Conservation (phyloP, 768 basidiomycete genomes). For the Suillus occidentalis region DNA sequence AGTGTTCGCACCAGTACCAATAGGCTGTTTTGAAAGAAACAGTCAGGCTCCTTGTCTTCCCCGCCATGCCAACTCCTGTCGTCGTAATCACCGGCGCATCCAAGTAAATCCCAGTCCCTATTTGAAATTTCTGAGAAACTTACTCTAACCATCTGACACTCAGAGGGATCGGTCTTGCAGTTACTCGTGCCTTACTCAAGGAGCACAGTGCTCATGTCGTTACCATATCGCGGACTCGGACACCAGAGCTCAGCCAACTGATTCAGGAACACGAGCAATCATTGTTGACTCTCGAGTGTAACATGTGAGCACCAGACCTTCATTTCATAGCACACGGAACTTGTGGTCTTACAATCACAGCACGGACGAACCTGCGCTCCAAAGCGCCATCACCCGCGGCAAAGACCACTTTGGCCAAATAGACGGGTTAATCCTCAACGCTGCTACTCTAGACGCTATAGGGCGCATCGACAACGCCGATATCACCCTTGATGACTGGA, state of each 20-base stretch:
- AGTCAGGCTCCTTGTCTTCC: not conserved
- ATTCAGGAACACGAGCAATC: slow-evolving; percentile 33
- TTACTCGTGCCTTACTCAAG: slow-evolving; percentile 62
- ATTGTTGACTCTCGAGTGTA: slow-evolving; percentile 63
- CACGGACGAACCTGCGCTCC: slow-evolving; percentile 54
- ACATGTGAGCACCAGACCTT: slow-evolving; percentile 58
- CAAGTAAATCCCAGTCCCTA: slow-evolving; percentile 43
- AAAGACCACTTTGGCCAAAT: slow-evolving; percentile 55
- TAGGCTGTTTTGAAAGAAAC: not conserved
- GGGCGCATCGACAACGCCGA: slow-evolving; percentile 54
- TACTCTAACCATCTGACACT: slow-evolving; percentile 5
- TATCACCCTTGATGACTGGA: slow-evolving; percentile 60
- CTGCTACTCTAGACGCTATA: slow-evolving; percentile 74
- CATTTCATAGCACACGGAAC: not conserved
- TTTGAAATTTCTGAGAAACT: slow-evolving; percentile 2
- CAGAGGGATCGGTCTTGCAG: slow-evolving; percentile 80
- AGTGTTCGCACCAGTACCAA: not conserved
- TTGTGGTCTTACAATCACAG: slow-evolving; percentile 36
- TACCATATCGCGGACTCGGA: slow-evolving; percentile 68
- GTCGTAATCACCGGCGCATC: slow-evolving; percentile 87
- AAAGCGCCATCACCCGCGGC: slow-evolving; percentile 54
- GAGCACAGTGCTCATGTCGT: slow-evolving; percentile 69
- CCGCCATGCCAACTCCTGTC: slow-evolving; percentile 45
- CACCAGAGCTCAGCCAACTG: slow-evolving; percentile 63
- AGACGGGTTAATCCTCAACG: slow-evolving; percentile 83